Evolutionary conservation across 176 grass and related monocot species (phyloP).

Genomic region (Oryza coarctata): DNA sequence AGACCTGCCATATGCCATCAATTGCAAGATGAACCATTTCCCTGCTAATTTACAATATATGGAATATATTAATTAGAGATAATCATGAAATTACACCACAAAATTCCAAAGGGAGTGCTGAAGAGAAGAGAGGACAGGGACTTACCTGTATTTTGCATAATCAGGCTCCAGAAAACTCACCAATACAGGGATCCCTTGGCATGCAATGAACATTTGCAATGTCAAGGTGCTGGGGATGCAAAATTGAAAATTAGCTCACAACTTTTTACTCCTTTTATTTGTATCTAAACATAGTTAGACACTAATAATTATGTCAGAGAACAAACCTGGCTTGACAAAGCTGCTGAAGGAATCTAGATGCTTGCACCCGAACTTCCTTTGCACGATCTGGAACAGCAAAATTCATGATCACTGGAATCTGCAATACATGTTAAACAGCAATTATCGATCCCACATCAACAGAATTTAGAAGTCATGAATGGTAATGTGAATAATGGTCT

Average conservation of each 20-base stretch:
- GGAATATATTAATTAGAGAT: conserved; percentile 5
- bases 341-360: conserved; percentile 87
- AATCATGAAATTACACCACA: conserved; percentile 14
- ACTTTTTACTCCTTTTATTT: not conserved
- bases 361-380: conserved; percentile 91
- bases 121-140: conserved; percentile 19
- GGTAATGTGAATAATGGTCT: conserved; percentile 34
- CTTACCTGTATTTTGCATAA: conserved; percentile 93
- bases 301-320: conserved; percentile 11
- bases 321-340: conserved; percentile 93
- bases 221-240: conserved; percentile 72
- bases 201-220: conserved; percentile 98
- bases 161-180: conserved; percentile 96
- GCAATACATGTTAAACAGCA: conserved; percentile 33
- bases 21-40: conserved; percentile 98
- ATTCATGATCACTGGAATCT: conserved; percentile 94
- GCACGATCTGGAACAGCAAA: conserved; percentile 70
- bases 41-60: conserved; percentile 56
- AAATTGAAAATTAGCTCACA: conserved; percentile 39
- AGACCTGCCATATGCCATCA: conserved; percentile 98
- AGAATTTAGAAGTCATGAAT: conserved; percentile 37
- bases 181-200: conserved; percentile 96
- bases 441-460: conserved; percentile 1
- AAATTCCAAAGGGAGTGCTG: conserved; percentile 1
- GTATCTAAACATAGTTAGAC: conserved; percentile 27